A percentile compares a stretch with the other conserved stretches of the same genome.
phyloP scores from a whole-genome alignment of 2,329 filamentous ascomycete genomes.

The Elsinoe ampelina region DNA sequence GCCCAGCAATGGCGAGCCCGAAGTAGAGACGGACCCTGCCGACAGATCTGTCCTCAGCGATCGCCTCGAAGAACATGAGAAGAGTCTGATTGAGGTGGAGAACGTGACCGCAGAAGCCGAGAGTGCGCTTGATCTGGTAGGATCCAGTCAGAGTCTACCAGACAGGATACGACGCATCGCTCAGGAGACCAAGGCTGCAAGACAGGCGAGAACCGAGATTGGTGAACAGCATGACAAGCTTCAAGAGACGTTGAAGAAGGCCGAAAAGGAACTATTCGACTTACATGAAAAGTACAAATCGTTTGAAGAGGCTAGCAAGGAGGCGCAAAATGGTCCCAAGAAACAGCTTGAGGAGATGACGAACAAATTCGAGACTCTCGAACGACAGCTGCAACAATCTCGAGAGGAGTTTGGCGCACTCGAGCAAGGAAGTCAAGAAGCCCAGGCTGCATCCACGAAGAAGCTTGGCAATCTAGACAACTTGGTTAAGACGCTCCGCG shows the following conservation, averaged over 20 bases:
- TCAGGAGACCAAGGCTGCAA: not conserved
- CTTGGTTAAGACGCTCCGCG: conserved; percentile 46
- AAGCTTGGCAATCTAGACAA: conserved; percentile 41
- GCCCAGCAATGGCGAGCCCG: not conserved
- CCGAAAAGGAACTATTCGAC: conserved; percentile 29
- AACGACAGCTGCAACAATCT: conserved; percentile 29
- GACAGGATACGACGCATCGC: not conserved
- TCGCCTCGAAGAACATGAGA: not conserved
- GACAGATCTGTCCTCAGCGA: not conserved
- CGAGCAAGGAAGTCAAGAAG: conserved; percentile 3
- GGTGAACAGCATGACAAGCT: not conserved
- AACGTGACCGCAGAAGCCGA: not conserved
- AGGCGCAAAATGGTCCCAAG: not conserved
- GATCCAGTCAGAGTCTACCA: not conserved
- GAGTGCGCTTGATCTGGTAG: not conserved
- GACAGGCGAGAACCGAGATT: not conserved
- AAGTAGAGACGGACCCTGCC: not conserved
- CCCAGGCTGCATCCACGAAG: conserved; percentile 6
- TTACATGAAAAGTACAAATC: conserved; percentile 28
- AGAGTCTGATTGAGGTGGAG: not conserved
- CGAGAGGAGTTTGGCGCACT: conserved; percentile 26
- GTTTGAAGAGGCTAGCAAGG: not conserved
- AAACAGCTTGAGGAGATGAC: not conserved
- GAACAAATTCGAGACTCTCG: conserved; percentile 16
- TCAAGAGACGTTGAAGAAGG: not conserved